Conservation (phyloP, 2,329 filamentous ascomycete species). For the Alternaria consortialis region DNA sequence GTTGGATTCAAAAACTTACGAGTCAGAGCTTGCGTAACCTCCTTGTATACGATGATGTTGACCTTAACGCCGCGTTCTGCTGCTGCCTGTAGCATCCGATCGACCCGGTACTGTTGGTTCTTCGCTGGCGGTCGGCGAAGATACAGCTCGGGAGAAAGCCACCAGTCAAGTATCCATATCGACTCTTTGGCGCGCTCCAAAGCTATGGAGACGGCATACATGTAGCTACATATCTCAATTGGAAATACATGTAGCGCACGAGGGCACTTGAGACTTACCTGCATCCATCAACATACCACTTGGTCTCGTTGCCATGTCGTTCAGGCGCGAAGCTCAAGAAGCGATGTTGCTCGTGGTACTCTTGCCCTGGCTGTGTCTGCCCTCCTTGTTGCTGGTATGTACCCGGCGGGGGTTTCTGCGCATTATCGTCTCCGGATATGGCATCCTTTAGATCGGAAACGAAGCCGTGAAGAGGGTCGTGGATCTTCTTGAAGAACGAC, state of each 20-base stretch:
- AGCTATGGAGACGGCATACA: conserved; percentile 83
- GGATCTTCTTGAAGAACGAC: conserved; percentile 64
- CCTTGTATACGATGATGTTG: conserved; percentile 91
- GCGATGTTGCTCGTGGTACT: conserved; percentile 58
- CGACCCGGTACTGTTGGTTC: conserved; percentile 84
- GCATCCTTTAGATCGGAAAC: conserved; percentile 62
- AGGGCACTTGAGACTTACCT: not conserved
- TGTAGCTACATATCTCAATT: conserved; percentile 61
- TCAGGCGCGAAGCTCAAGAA: conserved; percentile 75
- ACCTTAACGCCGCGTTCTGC: conserved; percentile 85
- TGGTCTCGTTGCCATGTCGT: conserved; percentile 74
- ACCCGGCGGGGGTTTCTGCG: conserved; percentile 53
- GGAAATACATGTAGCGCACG: not conserved
- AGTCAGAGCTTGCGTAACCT: conserved; percentile 78
- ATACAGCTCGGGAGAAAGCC: conserved; percentile 89
- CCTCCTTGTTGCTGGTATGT: conserved; percentile 30
- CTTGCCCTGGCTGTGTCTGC: conserved; percentile 43
- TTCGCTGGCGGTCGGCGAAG: conserved; percentile 81
- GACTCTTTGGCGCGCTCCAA: conserved; percentile 78
- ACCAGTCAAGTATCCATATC: conserved; percentile 89
- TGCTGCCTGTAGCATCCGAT: conserved; percentile 81
- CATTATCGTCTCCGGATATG: conserved; percentile 57
- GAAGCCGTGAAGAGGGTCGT: conserved; percentile 61
- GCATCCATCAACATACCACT: conserved; percentile 82
- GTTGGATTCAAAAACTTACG: conserved; percentile 66